Base-by-base conservation (phyloP, 2,329 filamentous ascomycete species). In the Ceratocystiopsis sp. region DNA sequence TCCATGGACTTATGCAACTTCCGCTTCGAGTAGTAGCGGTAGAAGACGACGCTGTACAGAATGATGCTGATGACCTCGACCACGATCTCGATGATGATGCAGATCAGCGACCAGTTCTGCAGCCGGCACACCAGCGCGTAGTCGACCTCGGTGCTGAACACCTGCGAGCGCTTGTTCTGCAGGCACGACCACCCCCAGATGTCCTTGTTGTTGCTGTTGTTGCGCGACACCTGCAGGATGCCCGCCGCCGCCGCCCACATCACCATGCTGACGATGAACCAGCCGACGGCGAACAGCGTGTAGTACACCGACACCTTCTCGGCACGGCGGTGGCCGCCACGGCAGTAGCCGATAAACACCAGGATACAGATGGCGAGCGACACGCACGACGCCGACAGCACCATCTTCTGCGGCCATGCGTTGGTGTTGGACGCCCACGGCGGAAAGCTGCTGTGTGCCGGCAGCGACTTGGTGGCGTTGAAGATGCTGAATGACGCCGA, bases 101-200 rank as follows among this genome's bases (percentile, higher is more conserved):
- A 98, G 59, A 98, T 82, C 49, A 98, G 71, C 36, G 81, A 74
- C 91, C 91, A 98, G 65, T 93, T 91, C 75, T 95, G 65, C 55
- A 98, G 75, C 54, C 89, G 81, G 67, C 91, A 98, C 51, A 96
- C 73, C 41, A 98, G 79, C 21, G 76, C 76, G 62, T 96, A 98
- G 62, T 91, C 71, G 53, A 98, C 74, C 54, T 91, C 78, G 45
- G 87, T 68, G 48, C 75, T 58, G 59, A 89, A 96, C 42, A 94
- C 65, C 41, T 85, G 63, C 44, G 78, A 67, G 48, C 89, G 78
- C 50, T 79, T 76, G 60, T 95, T 96, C 55, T 93, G 73, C 45
- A 87, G 80, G 61, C 91, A 98, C n/a, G 85, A 77, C 91, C 91
- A 98, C 46, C 89, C 87, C 91, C 91, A 98, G 61, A 98, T 75